Conservation (phyloP, 805 yeast genomes). For the Cyberlindnera maritima region DNA sequence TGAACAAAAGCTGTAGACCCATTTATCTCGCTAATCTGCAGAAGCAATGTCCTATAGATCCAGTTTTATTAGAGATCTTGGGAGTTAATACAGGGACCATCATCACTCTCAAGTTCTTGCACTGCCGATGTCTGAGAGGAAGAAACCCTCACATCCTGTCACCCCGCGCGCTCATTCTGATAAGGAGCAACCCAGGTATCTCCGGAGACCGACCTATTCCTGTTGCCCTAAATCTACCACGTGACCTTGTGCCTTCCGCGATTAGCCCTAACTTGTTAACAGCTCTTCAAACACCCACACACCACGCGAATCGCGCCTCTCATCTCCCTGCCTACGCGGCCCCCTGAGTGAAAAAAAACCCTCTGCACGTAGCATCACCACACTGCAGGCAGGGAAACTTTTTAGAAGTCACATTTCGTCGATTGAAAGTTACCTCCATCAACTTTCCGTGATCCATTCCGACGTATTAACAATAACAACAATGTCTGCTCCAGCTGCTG, state of each 20-base stretch:
- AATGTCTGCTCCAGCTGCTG: slow-evolving; percentile 43
- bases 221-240: neutral
- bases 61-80: no score
- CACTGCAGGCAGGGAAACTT: neutral
- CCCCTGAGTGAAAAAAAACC: slow-evolving; percentile 9
- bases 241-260: neutral
- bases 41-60: no score
- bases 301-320: neutral
- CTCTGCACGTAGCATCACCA: neutral
- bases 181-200: slow-evolving; percentile 5
- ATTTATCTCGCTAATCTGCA: no score
- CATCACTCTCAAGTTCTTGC: no score
- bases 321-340: neutral
- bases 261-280: neutral
- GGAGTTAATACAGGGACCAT: no score
- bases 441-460: slow-evolving; percentile 53
- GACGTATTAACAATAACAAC: slow-evolving; percentile 32
- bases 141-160: no score
- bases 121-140: no score
- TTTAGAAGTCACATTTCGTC: slow-evolving; percentile 29
- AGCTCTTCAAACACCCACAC: neutral
- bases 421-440: slow-evolving; percentile 55
- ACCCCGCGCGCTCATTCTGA: no score
- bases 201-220: neutral
- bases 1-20: neutral